Base-by-base conservation (phyloP, 495 filamentous ascomycete genomes). In the Lindgomyces ingoldianus region DNA sequence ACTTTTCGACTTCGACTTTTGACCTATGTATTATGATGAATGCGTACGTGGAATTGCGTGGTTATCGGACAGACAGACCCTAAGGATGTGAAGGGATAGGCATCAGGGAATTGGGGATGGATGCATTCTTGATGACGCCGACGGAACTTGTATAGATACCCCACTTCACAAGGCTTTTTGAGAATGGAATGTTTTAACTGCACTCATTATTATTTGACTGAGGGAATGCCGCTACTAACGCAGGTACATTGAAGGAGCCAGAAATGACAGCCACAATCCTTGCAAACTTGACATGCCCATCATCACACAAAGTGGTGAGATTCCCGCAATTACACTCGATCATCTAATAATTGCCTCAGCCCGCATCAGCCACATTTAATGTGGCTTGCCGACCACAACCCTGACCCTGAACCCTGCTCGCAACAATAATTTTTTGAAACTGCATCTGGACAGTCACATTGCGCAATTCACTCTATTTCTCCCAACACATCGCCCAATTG, bases 101-200 rank as follows among this genome's bases (percentile, higher is more conserved):
- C n/a, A n/a, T n/a, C n/a, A n/a, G n/a, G n/a, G n/a, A n/a, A n/a
- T n/a, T n/a, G n/a, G n/a, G n/a, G 52, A 36, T 22, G 41, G n/a
- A 44, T 51, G 57, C 21, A 42, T 60, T 60, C 45, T 60, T 60
- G 19, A 45, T 25, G 25, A 44, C 30, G 19, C 21, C 56, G 45
- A 29, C 56, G n/a, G 57, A 45, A 51, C 6, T 41, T 60, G 47
- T 60, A 51, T 60, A 60, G 57, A 60, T 60, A 60, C 57, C 57
- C 57, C 51, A 25, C 18, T 14, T 39, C 33, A 39, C 14, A 14
- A 39, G 33, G 33, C 14, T 11, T 45, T 57, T 41, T 18, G 54
- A 47, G 8, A 45, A 57, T 57, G 39, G n/a, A 57, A 11, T 1
- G 27, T 16, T 16, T 26, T 29, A 16, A 46, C 22, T 47, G 41